Conservation (phyloP, 1,284 basidiomycete genomes). For the Apiotrichum gracile region DNA sequence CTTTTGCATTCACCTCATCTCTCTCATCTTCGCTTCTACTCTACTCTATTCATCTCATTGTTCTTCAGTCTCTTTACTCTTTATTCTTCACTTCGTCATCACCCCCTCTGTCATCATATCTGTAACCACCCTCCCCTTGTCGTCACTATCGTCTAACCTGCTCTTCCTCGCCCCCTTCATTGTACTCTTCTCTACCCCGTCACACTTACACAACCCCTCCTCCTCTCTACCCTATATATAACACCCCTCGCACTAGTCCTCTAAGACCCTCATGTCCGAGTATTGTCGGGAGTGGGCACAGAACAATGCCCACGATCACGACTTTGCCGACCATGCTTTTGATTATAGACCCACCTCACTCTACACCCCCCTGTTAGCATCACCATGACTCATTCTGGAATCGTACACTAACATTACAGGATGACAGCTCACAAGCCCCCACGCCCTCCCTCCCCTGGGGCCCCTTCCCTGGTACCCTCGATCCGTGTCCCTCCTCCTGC, state of each 20-base stretch:
- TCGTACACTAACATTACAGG: neutral
- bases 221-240: neutral
- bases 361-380: neutral
- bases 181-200: neutral
- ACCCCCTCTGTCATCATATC: neutral
- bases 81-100: neutral
- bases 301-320: neutral
- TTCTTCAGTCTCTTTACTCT: too few species aligned
- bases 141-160: neutral
- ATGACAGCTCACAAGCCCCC: neutral
- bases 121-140: too few species aligned
- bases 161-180: too few species aligned
- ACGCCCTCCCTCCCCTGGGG: neutral
- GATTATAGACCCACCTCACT: neutral
- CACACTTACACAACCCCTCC: neutral
- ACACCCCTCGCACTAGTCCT: too few species aligned
- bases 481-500: neutral
- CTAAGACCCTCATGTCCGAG: constrained; percentile 6
- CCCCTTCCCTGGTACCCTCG: neutral
- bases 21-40: neutral
- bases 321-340: neutral
- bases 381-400: neutral
- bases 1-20: neutral
- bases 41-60: too few species aligned
- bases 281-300: constrained; percentile 16